These are phyloP conservation scores for Myrica gale DNA, from an alignment of 306 rosid genomes.

Conservation along the genomic window DNA sequence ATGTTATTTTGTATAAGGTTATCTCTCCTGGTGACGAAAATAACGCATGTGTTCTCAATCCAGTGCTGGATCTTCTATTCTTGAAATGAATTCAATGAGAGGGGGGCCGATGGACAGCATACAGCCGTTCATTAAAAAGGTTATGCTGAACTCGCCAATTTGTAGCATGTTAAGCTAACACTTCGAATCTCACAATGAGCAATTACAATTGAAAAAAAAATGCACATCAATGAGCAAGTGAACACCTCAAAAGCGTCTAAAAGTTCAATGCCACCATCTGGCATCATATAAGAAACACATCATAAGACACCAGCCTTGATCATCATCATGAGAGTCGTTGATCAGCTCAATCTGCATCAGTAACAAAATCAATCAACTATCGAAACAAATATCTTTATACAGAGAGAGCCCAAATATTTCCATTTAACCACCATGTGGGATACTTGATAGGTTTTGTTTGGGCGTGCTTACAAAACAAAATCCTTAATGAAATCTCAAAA, in stretches of 20 bases:
- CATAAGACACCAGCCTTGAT: constrained; percentile 28
- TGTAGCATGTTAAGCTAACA: background rate
- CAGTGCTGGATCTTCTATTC: too few relatives aligned
- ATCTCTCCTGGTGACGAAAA: too few relatives aligned
- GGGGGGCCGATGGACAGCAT: background rate
- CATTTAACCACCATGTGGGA: background rate
- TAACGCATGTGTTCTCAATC: too few relatives aligned
- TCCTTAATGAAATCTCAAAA: background rate
- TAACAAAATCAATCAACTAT: background rate
- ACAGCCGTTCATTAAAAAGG: background rate
- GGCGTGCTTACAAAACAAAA: background rate
- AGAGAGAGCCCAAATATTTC: background rate
- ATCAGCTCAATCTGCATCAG: constrained; percentile 39
- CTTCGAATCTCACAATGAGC: background rate
- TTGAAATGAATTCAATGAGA: background rate
- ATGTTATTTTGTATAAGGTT: background rate
- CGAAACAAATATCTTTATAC: constrained; percentile 2
- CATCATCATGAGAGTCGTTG: constrained; percentile 32
- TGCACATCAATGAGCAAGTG: constrained; percentile 4
- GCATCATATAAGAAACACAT: constrained; percentile 20
- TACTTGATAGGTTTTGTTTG: background rate
- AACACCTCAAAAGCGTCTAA: constrained; percentile 12
- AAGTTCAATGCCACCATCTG: constrained; percentile 8
- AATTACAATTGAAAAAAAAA: constrained; percentile 19
- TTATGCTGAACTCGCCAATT: constrained; percentile 12